Evolutionary conservation across 805 yeast genomes (phyloP).

Genomic region (Suhomyces xylopsoci): DNA sequence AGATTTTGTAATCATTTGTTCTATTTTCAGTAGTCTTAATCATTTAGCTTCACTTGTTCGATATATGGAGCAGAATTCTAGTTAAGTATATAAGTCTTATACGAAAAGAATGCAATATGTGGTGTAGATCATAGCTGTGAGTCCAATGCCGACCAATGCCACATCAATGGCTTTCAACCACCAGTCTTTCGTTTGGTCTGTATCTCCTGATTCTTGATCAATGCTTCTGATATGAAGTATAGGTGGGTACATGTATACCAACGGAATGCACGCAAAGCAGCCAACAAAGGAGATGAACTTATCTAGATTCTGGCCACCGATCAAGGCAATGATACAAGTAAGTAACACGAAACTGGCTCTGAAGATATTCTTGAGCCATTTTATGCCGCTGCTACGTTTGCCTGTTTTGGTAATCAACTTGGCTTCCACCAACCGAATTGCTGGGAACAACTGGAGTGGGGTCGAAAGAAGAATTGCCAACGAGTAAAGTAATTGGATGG

Average conservation of each 20-base stretch:
- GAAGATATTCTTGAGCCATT: slow-evolving; percentile 66
- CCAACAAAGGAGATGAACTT: slow-evolving; percentile 78
- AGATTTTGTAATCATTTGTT: neutral
- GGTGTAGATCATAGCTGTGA: slow-evolving; percentile 62
- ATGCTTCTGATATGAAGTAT: slow-evolving; percentile 62
- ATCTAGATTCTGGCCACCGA: slow-evolving; percentile 69
- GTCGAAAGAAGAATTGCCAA: slow-evolving; percentile 73
- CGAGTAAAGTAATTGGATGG: slow-evolving; percentile 70
- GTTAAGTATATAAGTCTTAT: neutral
- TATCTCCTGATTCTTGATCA: slow-evolving; percentile 13
- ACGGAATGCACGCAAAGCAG: slow-evolving; percentile 80
- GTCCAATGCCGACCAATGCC: slow-evolving; percentile 53
- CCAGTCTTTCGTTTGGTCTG: slow-evolving; percentile 28
- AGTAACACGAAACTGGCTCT: slow-evolving; percentile 52
- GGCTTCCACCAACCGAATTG: slow-evolving; percentile 68
- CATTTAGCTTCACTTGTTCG: neutral
- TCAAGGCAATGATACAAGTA: slow-evolving; percentile 58
- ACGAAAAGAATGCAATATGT: slow-evolving; percentile 43
- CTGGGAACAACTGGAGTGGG: slow-evolving; percentile 80
- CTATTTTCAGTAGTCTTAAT: neutral
- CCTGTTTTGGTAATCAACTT: slow-evolving; percentile 57
- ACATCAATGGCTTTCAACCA: slow-evolving; percentile 46
- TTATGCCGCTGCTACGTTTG: slow-evolving; percentile 47
- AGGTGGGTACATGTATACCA: slow-evolving; percentile 85
- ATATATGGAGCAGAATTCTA: neutral